phyloP scores from a whole-genome alignment of 2,329 filamentous ascomycete species.

The Emergomyces orientalis region DNA sequence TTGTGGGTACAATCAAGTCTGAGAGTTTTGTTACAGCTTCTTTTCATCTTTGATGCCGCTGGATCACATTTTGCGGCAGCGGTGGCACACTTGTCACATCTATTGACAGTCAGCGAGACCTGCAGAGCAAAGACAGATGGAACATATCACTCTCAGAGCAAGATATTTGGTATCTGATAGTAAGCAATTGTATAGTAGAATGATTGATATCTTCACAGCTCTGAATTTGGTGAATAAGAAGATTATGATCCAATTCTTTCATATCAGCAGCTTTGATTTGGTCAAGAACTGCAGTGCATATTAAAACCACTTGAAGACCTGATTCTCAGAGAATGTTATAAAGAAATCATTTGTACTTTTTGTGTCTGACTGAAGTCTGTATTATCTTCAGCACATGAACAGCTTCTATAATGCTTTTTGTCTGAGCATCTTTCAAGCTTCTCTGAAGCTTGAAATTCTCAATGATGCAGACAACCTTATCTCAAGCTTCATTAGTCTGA shows the following conservation, averaged over 20 bases:
- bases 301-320: not conserved
- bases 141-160: not conserved
- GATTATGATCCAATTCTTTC: not conserved
- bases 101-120: not conserved
- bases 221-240: not conserved
- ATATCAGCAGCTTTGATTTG: not conserved
- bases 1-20: too few relatives aligned
- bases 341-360: not conserved
- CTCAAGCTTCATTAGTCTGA: not conserved
- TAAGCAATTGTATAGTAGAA: not conserved
- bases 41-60: too few relatives aligned
- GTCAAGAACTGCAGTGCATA: not conserved
- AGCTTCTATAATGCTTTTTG: not conserved
- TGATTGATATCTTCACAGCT: not conserved
- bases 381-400: too few relatives aligned
- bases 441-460: not conserved
- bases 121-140: not conserved
- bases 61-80: not conserved
- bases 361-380: not conserved
- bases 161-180: slow-evolving; percentile 1
- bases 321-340: not conserved
- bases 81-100: not conserved
- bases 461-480: not conserved
- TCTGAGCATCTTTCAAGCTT: not conserved
- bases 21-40: too few relatives aligned